Conservation (phyloP, 805 yeast species). For the Teunomyces kruisii region DNA sequence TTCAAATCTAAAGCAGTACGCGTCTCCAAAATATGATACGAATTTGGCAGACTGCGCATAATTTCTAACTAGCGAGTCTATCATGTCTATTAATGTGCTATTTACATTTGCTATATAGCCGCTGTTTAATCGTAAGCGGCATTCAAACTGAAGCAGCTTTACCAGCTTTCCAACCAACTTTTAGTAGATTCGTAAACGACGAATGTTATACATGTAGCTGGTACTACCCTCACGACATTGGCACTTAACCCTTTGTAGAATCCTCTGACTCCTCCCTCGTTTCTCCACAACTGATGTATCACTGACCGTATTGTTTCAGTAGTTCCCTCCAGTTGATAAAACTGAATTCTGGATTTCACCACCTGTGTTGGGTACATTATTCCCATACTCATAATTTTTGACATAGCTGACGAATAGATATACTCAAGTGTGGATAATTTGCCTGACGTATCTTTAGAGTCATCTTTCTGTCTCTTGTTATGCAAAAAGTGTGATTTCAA, state of each 20-base stretch:
- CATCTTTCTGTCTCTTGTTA: constrained; percentile 1
- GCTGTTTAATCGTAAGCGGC: too few relatives aligned
- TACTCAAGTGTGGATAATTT: constrained; percentile 54
- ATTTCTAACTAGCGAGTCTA: background rate
- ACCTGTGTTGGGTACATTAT: constrained; percentile 84
- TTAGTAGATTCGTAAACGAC: constrained; percentile 70
- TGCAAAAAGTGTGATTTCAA: constrained; percentile 45
- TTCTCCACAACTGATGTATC: constrained; percentile 35
- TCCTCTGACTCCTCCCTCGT: constrained; percentile 58
- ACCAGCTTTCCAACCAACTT: background rate
- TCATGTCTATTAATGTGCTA: background rate
- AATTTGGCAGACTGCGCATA: background rate
- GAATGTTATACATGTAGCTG: constrained; percentile 91
- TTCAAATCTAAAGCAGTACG: background rate
- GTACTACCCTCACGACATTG: constrained; percentile 78
- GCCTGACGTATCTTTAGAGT: constrained; percentile 1
- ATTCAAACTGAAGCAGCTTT: background rate
- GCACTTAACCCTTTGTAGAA: constrained; percentile 84
- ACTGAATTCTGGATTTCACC: constrained; percentile 72
- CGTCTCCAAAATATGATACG: background rate
- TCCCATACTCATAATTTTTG: constrained; percentile 68
- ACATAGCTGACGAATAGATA: constrained; percentile 60
- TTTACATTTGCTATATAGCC: background rate
- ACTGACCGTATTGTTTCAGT: constrained; percentile 26
- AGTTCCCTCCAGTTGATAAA: constrained; percentile 14